Evolutionary conservation across 805 yeast species (phyloP), one percentile per base, ranked within the genome.

Genomic region (Saccharomycopsis amapae): DNA sequence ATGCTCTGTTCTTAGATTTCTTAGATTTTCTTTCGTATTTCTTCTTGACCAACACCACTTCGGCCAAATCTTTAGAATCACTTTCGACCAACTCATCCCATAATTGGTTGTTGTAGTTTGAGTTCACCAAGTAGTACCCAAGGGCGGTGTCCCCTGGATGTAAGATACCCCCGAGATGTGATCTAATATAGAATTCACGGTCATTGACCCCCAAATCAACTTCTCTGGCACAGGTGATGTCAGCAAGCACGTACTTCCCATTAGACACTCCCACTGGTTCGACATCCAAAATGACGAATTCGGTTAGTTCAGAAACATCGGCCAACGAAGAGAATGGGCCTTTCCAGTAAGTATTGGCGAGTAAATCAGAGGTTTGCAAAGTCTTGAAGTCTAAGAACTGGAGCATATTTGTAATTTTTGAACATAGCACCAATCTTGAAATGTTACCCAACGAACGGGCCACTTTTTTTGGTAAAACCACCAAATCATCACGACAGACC

Each of bases 61-160:
- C 97, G 17, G 95, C 93, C 19, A 80, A 65, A 53, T 80, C 79
- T 49, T 72, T 74, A 6, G 72, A 64, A 53, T 79, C 78, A 48
- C 66, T 55, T 44, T 73, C 78, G 13, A 45, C 45, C 46, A 83
- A 63, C 20, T 73, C 62, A 56, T 89, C 97, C 79, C 85, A 89
- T 48, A 86, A 66, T 15, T 82, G 93, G 39, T 86, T 81, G 69
- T 93, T 93, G 67, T 84, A 87, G 63, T 90, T 93, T 40, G 96
- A 74, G 60, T 86, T 88, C 33, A 80, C 71, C 43, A 89, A 68
- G 64, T 76, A 90, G 65, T 89, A 94, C 44, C 98, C 98, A 76
- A 90, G 67, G 18, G 79, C 95, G 12, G 93, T 81, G 62, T 93
- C 98, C 56, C 98, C 99, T 3, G 97, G 95, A 62, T 93, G 97